A percentile compares a stretch with the other conserved stretches of the same genome.
Conservation (phyloP, 257 asterid genomes). For the Linderniella brevidens region DNA sequence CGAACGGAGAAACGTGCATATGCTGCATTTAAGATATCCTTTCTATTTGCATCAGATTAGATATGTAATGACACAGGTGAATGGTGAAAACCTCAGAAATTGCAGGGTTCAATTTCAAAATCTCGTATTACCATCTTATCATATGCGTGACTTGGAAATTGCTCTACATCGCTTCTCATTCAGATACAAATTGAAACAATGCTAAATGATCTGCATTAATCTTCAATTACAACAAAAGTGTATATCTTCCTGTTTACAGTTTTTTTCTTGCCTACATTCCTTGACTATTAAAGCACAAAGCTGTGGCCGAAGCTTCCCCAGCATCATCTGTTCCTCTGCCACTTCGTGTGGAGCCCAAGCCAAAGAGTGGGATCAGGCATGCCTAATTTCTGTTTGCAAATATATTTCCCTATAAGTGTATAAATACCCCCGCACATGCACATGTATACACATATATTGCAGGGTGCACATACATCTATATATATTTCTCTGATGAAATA, state of each 20-base stretch:
- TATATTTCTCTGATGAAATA: background rate
- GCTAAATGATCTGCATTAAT: no score
- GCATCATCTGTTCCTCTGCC: constrained; percentile 70
- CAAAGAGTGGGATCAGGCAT: constrained; percentile 89
- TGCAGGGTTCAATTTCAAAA: constrained; percentile 1
- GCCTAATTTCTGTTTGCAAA: constrained; percentile 3
- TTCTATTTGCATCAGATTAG: no score
- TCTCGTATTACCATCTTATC: no score
- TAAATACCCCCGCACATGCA: background rate
- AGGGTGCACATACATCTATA: no score
- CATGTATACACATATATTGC: no score
- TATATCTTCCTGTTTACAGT: constrained; percentile 4
- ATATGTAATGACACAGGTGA: background rate
- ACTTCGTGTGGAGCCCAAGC: constrained; percentile 92
- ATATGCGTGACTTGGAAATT: no score
- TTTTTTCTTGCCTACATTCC: constrained; percentile 15
- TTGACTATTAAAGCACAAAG: constrained; percentile 47
- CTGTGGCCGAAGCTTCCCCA: constrained; percentile 77
- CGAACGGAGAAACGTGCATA: constrained; percentile 97
- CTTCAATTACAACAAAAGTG: no score
- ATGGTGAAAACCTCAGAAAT: constrained; percentile 4
- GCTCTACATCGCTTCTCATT: no score
- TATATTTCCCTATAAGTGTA: background rate
- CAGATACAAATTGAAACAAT: no score
- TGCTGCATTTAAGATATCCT: constrained; percentile 97